Evolutionary conservation across 2,329 filamentous ascomycete genomes (phyloP).

Genomic region (Aspergillus brasiliensis): DNA sequence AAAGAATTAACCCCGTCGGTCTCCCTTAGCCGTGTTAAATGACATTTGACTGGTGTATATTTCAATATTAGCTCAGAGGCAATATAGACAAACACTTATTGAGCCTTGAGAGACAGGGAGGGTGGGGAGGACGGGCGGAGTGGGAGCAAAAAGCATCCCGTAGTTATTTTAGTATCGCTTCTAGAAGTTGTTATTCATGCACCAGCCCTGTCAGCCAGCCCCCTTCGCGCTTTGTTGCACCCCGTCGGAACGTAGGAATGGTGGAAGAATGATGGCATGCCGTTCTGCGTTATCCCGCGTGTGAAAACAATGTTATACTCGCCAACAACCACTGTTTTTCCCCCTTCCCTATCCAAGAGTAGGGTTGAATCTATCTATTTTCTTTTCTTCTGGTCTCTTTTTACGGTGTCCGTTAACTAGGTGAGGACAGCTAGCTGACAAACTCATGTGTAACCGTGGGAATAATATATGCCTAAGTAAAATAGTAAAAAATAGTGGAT

Average conservation of each 20-base stretch:
- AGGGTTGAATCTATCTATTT: background rate
- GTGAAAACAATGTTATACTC: background rate
- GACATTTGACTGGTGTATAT: too few relatives aligned
- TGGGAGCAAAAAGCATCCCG: slow-evolving; percentile 40
- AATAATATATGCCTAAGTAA: slow-evolving; percentile 8
- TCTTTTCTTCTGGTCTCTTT: too few relatives aligned
- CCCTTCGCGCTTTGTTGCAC: background rate
- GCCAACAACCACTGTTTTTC: background rate
- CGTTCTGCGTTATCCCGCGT: background rate
- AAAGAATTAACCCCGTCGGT: too few relatives aligned
- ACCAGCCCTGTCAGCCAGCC: slow-evolving; percentile 18
- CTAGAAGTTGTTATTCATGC: slow-evolving; percentile 12
- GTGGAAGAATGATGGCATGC: background rate
- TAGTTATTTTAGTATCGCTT: slow-evolving; percentile 26
- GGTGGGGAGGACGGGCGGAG: too few relatives aligned
- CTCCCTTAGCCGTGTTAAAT: too few relatives aligned
- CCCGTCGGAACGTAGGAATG: background rate
- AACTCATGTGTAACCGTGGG: background rate
- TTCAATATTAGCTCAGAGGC: too few relatives aligned
- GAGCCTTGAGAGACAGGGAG: too few relatives aligned
- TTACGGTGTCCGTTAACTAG: background rate
- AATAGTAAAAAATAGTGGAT: slow-evolving; percentile 1
- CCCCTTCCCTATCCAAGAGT: background rate
- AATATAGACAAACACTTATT: too few relatives aligned
- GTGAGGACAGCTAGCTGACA: background rate